Base-by-base conservation (phyloP, 768 basidiomycete species). In the Trametes coccinea region DNA sequence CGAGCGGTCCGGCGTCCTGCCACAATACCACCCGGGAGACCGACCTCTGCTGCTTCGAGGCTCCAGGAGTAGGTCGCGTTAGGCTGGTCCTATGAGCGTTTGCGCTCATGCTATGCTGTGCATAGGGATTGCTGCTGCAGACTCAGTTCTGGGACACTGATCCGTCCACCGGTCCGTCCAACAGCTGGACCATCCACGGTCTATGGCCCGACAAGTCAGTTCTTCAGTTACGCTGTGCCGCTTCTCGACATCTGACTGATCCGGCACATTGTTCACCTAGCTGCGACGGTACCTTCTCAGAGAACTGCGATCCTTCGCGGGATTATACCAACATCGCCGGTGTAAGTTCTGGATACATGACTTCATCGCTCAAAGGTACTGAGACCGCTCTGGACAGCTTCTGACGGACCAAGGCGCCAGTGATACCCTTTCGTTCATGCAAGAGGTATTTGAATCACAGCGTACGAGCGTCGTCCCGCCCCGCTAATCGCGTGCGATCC, bases 121-220 rank as follows among this genome's bases (percentile, higher is more conserved):
- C 27, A 5, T 45, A 90, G 87, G 89, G 88, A 44, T 74, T 84
- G 49, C 64, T 89, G 33, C 67, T 86, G 61, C 86, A 87, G 62
- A 80, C 81, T 1, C 84, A 88, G 84, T 88, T 90, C 73, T 91
- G 89, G 88, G 88, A 90, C 63, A 87, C 84, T 2, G 67, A 83
- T 49, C 83, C 86, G 0, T 71, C 80, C 3, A 84, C 83, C 17
- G 88, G 89, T 10, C 89, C 89, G 5, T 71, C 70, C 9, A 66
- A 87, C 66, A 86, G 84, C 67, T 91, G 89, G 88, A 91, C 88
- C 1, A 85, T 90, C 60, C 89, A 89, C 56, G 87, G 87, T 60
- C 75, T 88, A 44, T 89, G 87, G 88, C 84, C 85, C 3, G 87
- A 87, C 66, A 73, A 83, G 84, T 85, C 64, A 53, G 80, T 73